Evolutionary conservation across 2,329 filamentous ascomycete species (phyloP), one percentile per base, ranked within the genome.

Genomic region (Ceratocystis albifundus): DNA sequence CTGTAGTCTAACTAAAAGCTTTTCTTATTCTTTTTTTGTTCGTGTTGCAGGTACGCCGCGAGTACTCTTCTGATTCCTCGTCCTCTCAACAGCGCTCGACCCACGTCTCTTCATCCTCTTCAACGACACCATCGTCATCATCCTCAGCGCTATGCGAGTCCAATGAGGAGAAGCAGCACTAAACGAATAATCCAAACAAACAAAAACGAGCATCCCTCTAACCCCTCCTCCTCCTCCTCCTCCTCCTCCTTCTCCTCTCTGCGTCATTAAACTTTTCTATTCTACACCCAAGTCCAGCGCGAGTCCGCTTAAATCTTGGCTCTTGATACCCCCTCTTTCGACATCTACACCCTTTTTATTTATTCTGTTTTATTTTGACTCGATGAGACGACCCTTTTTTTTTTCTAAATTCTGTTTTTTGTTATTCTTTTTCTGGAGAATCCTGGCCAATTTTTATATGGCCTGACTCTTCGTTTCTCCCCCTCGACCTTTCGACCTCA

Each of bases 1-100:
- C 17, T n/a, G 46, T 55, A 1, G 50, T 55, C 50, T 55, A 55
- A 55, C 50, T 25, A 55, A 48, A 20, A 22, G n/a, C 10, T 28
- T 15, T 55, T 55, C 2, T 55, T 55, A 10, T 8, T 15, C 10
- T 15, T 12, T 41, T 12, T 10, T 41, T 41, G 4, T 41, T 41
- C 36, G 10, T 12, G 50, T 28, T 28, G 22, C 45, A 67, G 65
- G 65, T 67, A 4, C 65, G 65, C 41, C 61, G 62, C 44, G 65
- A 67, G 55, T 67, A 67, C 50, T 67, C 62, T 8, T 45, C 32
- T 28, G n/a, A 66, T 28, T 41, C 65, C 28, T 36, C 65, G 8
- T 30, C 50, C 44, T 59, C 65, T 8, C 50, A 50, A 8, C 65
- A 61, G 25, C 50, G 53, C 25, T 50, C 63, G n/a, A 28, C 53